Evolutionary conservation across 2,329 filamentous ascomycete genomes (phyloP), one percentile per base, ranked within the genome.

Genomic region (Phyllachora maydis): DNA sequence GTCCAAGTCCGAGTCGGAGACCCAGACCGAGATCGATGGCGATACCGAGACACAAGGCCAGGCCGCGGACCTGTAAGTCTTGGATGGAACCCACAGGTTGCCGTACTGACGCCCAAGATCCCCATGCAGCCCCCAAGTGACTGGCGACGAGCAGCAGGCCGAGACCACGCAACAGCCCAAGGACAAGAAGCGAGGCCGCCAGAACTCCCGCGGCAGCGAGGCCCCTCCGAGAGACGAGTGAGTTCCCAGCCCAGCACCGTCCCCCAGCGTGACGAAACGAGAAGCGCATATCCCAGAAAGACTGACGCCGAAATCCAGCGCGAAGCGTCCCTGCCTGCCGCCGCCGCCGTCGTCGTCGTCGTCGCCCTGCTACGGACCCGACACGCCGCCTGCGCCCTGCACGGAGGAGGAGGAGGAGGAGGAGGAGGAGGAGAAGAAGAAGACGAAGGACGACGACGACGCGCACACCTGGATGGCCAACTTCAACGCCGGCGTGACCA

Each of bases 241-340:
- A 20, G 19, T 20, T 11, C 16, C 7, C 19, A 11, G 8, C 26
- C n/a, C n/a, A n/a, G n/a, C n/a, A n/a, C n/a, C n/a, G n/a, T n/a
- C n/a, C n/a, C n/a, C n/a, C n/a, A n/a, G n/a, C n/a, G n/a, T n/a
- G n/a, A n/a, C n/a, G n/a, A n/a, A n/a, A n/a, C n/a, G n/a, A n/a
- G n/a, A n/a, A n/a, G n/a, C n/a, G n/a, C n/a, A n/a, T n/a, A n/a
- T n/a, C n/a, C n/a, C n/a, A n/a, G n/a, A n/a, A n/a, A n/a, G n/a
- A n/a, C n/a, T n/a, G n/a, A n/a, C n/a, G 14, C 8, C 15, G 21
- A 18, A 11, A 9, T 26, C 15, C 28, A 30, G 23, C 23, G 24
- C 13, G 26, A 29, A 17, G 28, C 30, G 18, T 8, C 22, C 4
- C 28, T 26, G 12, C 28, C 24, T 7, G n/a, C n/a, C n/a, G n/a